These are phyloP conservation scores for Macrophomina pseudophaseolina DNA, from an alignment of 2,329 filamentous ascomycete genomes.

Conservation along the genomic window DNA sequence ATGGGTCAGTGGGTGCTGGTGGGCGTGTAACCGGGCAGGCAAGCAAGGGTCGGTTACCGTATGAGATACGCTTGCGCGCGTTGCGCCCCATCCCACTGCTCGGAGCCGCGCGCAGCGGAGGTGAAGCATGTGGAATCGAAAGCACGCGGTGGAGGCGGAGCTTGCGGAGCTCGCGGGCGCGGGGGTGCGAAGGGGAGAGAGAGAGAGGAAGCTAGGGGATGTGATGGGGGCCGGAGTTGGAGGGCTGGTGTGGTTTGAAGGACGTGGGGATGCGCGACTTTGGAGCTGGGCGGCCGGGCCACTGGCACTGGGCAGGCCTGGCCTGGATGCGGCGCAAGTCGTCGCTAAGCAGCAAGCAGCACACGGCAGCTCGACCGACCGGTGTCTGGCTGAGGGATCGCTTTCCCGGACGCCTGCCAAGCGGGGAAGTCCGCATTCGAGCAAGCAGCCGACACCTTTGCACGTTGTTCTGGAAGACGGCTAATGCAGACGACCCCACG, in stretches of 20 bases:
- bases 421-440: constrained; percentile 10
- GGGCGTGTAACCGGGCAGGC: constrained; percentile 23
- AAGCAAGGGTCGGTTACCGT: constrained; percentile 47
- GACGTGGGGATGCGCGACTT: not conserved
- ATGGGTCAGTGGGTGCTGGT: constrained; percentile 19
- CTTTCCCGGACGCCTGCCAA: constrained; percentile 21
- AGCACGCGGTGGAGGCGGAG: constrained; percentile 4
- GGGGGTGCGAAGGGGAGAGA: not conserved
- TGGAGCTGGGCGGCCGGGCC: not conserved
- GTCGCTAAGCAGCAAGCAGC: constrained; percentile 18
- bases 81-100: constrained; percentile 53
- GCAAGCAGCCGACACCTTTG: not conserved
- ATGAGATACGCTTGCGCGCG: constrained; percentile 59
- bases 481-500: constrained; percentile 21
- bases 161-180: not conserved
- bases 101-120: constrained; percentile 15
- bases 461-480: constrained; percentile 15
- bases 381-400: constrained; percentile 5
- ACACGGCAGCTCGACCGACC: not conserved
- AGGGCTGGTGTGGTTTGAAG: not conserved
- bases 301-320: not conserved
- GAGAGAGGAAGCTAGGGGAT: not conserved
- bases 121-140: constrained; percentile 4
- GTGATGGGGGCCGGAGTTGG: not conserved
- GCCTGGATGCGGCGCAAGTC: constrained; percentile 13